Base-by-base conservation (phyloP, 305 asterid species). In the Petunia hybrid region DNA sequence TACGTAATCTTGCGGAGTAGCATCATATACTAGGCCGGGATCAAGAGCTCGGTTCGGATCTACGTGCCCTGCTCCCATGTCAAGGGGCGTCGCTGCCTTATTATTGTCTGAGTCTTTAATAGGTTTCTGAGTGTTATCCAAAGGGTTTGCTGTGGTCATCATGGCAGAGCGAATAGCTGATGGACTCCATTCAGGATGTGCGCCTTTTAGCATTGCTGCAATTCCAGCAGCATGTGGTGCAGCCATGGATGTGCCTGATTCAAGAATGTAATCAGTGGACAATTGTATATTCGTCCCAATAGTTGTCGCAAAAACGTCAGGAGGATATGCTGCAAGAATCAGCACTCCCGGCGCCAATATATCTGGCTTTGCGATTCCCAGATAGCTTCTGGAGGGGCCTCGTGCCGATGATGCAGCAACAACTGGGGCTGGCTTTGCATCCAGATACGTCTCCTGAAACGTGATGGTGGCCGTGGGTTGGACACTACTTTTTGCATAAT, bases 1-100 rank as follows among this genome's bases (percentile, higher is more conserved):
- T 36, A 85, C 46, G 10, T 85, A 82, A 53, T 85, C 85, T 59
- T 79, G 51, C 3, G 65, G 68, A 45, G 74, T 38, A 0, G 70
- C 81, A 9, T 85, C 83, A 36, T 85, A 82, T 22, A 85, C 41
- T 31, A 85, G 85, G 16, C 85, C 85, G 0, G 85, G 87, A 53
- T 75, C 76, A 22, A 85, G 62, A 10, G 85, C 85, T 31, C 80
- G 65, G 79, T 79, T 85, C 5, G 87, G 87, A 31, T 79, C 53
- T 2, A 82, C 43, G 8, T 63, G 79, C 6, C 85, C 85, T 4
- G 85, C 74, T 39, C 85, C 87, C 36, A 85, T 85, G 45, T 67
- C 85, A 55, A 85, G 80, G 31, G 83, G 77, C 0, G 79, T 73
- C 53, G 87, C 83, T 0, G 38, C 43, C 8, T 16, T 36, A 8